These are phyloP conservation scores for Diplodia seriata DNA, from an alignment of 2,329 filamentous ascomycete genomes.

Conservation along the genomic window DNA sequence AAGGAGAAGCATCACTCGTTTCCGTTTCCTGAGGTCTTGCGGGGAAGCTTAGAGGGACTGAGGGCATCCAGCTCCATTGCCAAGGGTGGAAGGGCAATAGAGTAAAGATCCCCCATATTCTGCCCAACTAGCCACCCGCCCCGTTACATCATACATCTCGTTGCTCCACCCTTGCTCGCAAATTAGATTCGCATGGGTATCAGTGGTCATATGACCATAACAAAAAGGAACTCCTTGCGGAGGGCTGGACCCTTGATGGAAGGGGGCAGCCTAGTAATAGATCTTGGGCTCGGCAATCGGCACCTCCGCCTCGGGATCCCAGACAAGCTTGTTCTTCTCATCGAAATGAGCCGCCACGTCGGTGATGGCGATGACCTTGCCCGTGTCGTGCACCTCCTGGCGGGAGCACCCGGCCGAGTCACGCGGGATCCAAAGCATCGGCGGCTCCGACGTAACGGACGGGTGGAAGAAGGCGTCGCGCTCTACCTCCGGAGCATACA, in stretches of 20 bases:
- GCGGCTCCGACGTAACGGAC: constrained; percentile 51
- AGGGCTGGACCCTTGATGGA: neutral
- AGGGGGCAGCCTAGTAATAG: constrained; percentile 21
- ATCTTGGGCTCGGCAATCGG: constrained; percentile 33
- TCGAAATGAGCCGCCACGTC: constrained; percentile 56
- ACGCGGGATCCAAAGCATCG: constrained; percentile 56
- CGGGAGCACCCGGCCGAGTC: constrained; percentile 54
- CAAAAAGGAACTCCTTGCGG: neutral
- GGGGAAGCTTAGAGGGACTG: neutral
- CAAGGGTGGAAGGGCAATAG: neutral
- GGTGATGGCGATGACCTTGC: constrained; percentile 48
- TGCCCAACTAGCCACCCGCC: neutral
- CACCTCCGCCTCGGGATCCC: constrained; percentile 29
- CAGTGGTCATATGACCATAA: neutral
- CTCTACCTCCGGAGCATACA: constrained; percentile 40
- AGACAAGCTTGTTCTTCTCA: constrained; percentile 53
- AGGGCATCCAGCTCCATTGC: neutral
- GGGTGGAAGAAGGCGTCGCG: constrained; percentile 55
- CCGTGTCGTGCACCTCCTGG: constrained; percentile 53
- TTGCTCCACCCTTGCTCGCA: constrained; percentile 10
- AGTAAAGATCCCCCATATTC: neutral
- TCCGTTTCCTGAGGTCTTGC: neutral
- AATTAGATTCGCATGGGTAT: constrained; percentile 16
- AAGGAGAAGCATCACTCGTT: constrained; percentile 25
- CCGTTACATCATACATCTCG: constrained; percentile 9